These are phyloP conservation scores for Picea abies DNA, from an alignment of 83 land plant genomes.

Conservation along the genomic window DNA sequence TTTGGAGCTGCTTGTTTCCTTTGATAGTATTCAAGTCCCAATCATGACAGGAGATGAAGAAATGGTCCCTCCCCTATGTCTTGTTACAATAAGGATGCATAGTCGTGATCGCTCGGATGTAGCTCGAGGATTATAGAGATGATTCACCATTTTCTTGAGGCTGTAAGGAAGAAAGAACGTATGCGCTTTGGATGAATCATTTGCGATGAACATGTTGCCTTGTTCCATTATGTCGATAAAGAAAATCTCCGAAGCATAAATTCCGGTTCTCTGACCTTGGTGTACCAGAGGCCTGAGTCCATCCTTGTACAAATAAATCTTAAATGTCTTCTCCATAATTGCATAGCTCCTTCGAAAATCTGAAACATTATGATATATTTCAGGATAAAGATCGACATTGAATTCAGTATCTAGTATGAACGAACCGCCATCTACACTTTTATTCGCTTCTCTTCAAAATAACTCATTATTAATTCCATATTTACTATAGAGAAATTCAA, in stretches of 20 bases:
- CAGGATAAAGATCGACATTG: background rate
- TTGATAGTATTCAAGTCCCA: slow-evolving; percentile 17
- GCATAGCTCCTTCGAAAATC: slow-evolving; percentile 13
- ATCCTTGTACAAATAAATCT: slow-evolving; percentile 40
- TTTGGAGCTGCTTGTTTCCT: background rate
- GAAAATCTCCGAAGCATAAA: slow-evolving; percentile 51
- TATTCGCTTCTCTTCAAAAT: background rate
- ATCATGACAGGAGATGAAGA: slow-evolving; percentile 63
- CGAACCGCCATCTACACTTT: background rate
- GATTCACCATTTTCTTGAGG: slow-evolving; percentile 46
- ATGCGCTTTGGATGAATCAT: slow-evolving; percentile 35
- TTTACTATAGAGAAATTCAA: no score
- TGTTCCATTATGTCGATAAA: slow-evolving; percentile 56
- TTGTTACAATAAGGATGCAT: slow-evolving; percentile 50
- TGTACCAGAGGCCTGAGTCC: slow-evolving; percentile 55
- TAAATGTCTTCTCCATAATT: slow-evolving; percentile 21
- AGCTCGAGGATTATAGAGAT: slow-evolving; percentile 18
- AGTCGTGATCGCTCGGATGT: slow-evolving; percentile 28
- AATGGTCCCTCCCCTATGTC: slow-evolving; percentile 50
- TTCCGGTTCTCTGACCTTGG: slow-evolving; percentile 46
- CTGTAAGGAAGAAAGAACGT: slow-evolving; percentile 59
- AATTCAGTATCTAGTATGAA: no score
- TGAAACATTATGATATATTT: background rate
- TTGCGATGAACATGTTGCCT: slow-evolving; percentile 34
- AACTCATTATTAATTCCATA: no score